Evolutionary conservation across 768 basidiomycete genomes (phyloP), one percentile per base, ranked within the genome.

Genomic region (Auriscalpium orientale): DNA sequence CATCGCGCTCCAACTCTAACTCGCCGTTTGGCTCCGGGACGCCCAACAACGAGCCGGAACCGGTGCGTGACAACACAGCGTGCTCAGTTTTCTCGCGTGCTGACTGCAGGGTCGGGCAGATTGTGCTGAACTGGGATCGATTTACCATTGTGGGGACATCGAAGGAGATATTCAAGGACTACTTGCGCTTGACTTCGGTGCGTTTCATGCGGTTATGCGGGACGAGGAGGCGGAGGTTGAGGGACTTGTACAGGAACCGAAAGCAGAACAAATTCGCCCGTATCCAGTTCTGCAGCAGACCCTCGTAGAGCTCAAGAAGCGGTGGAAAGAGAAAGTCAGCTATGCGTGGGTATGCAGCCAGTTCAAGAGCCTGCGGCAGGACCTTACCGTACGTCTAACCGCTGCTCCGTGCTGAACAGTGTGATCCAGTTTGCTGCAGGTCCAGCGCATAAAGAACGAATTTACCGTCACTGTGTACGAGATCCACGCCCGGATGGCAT

Each of bases 401-500:
- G 33, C 46, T 54, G 54, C 43, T 58, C 51, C 36, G 18, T 37
- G 47, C 46, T 52, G 44, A 46, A 12, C 47, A 45, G 33, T 44
- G 15, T 47, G 43, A 54, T 56, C n/a, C 53, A 36, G 37, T 21
- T 40, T 51, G 45, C 49, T 47, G 40, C 46, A 98, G 95, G 95
- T 99, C 21, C 97, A 99, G 74, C 87, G 97, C 35, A 97, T 99
- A 63, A 98, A 97, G 75, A 98, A 97, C 63, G 91, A 95, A 54
- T 97, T 99, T 65, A 98, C 97, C 8, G 93, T 95, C 28, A 81
- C 87, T 69, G 97, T 97, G 11, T 99, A 99, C 67, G 97, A 99
- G 69, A 97, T 95, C 40, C 97, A 99, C 72, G 97, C 92, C 22
- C 85, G 97, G 36, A 95, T 98, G 77, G 97, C 97, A 46, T 76